phyloP scores from a whole-genome alignment of 1,139 yeast genomes.

The Geotrichum cucujoidarum region DNA sequence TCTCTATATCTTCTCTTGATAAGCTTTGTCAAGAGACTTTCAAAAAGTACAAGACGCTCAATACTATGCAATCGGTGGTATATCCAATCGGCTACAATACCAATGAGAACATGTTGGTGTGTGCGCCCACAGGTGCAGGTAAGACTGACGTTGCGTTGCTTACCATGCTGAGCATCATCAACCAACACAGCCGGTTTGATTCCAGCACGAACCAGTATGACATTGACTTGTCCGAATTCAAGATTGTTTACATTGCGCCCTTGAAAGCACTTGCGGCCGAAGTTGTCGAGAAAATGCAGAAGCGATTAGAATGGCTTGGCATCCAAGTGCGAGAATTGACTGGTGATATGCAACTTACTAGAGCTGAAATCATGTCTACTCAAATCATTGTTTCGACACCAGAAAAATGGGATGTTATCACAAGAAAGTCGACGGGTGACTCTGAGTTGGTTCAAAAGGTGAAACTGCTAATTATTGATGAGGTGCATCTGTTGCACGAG shows the following conservation, averaged over 20 bases:
- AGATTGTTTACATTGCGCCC: constrained; percentile 93
- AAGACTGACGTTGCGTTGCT: constrained; percentile 94
- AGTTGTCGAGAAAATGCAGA: constrained; percentile 83
- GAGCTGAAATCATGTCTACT: constrained; percentile 74
- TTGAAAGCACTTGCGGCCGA: constrained; percentile 96
- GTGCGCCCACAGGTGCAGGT: constrained; percentile 99
- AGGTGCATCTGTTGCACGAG: constrained; percentile 93
- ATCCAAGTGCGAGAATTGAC: constrained; percentile 84
- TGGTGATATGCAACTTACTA: constrained; percentile 94
- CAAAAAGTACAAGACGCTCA: constrained; percentile 67
- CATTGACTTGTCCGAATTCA: constrained; percentile 76
- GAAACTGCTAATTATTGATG: constrained; percentile 83
- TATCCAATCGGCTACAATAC: constrained; percentile 90
- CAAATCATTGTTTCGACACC: constrained; percentile 96
- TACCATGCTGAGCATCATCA: constrained; percentile 75
- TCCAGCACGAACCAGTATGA: constrained; percentile 51
- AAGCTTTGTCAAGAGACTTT: constrained; percentile 80
- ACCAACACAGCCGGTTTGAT: constrained; percentile 50
- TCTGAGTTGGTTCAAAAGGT: constrained; percentile 82
- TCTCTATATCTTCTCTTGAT: constrained; percentile 62
- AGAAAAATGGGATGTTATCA: constrained; percentile 98
- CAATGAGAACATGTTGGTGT: constrained; percentile 90
- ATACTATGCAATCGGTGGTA: constrained; percentile 87
- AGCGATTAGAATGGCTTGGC: constrained; percentile 78
- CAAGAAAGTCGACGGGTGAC: constrained; percentile 83